Evolutionary conservation across 1,284 basidiomycete genomes (phyloP).

Genomic region (Melampsora medusae): DNA sequence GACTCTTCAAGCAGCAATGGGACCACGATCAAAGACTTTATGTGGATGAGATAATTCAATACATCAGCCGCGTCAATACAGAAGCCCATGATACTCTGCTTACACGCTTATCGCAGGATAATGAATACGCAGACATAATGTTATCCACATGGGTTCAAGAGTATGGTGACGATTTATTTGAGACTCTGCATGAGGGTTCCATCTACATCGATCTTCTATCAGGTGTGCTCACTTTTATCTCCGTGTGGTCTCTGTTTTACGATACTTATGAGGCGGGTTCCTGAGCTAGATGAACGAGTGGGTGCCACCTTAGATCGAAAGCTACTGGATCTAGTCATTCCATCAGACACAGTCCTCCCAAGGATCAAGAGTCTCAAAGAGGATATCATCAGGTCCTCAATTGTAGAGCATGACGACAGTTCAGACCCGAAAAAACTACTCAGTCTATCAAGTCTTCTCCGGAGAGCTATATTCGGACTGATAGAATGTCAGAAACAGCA

Average conservation of each 20-base stretch:
- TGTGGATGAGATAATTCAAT: background rate
- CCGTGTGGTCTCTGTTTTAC: background rate
- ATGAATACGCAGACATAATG: background rate
- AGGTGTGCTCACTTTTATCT: background rate
- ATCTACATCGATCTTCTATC: background rate
- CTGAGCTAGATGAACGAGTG: background rate
- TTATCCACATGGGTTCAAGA: background rate
- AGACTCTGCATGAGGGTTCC: background rate
- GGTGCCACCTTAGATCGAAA: conserved; percentile 2
- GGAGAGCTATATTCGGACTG: background rate
- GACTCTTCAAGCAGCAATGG: background rate
- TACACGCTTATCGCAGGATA: background rate
- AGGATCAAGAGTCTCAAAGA: background rate
- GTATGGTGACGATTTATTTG: background rate
- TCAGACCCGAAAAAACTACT: background rate
- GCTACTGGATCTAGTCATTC: conserved; percentile 3
- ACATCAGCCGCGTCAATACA: conserved; percentile 2
- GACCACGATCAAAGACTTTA: background rate
- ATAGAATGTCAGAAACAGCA: background rate
- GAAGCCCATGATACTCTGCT: background rate
- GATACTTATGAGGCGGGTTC: background rate
- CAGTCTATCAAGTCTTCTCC: background rate
- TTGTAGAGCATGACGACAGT: background rate
- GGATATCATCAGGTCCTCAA: background rate
- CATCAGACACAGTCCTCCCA: background rate